Percentiles rank a stretch among this genome's conserved stretches.
These are phyloP conservation scores for Suillus subalutaceus DNA, from an alignment of 768 basidiomycete species.

Conservation along the genomic window DNA sequence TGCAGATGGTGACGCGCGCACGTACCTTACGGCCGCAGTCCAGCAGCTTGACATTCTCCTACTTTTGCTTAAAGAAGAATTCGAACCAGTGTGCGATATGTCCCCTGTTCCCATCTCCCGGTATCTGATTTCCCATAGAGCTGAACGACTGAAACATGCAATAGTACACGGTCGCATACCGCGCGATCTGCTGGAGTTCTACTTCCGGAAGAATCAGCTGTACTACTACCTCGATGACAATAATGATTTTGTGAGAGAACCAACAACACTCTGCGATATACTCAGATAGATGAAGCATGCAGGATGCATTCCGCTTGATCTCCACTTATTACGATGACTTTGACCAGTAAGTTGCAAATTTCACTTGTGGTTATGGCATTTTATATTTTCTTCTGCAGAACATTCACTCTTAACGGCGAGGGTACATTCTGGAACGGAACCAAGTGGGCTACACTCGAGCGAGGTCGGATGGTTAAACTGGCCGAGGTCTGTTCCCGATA, in stretches of 20 bases:
- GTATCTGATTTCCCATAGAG: background rate
- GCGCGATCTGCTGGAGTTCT: slow-evolving; percentile 15
- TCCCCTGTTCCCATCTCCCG: background rate
- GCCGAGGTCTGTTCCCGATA: background rate
- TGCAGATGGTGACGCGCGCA: background rate
- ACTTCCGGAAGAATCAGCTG: slow-evolving; percentile 9
- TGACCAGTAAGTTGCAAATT: background rate
- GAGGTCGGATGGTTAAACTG: background rate
- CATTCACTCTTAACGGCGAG: slow-evolving; percentile 2
- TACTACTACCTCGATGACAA: slow-evolving; percentile 10
- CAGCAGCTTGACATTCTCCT: slow-evolving; percentile 18
- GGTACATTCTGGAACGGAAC: background rate
- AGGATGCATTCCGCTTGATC: slow-evolving; percentile 2
- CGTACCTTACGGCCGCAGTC: slow-evolving; percentile 8
- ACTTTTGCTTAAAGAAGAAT: slow-evolving; percentile 18
- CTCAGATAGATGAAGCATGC: background rate
- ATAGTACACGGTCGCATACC: slow-evolving; percentile 20
- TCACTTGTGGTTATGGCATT: background rate
- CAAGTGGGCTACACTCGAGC: background rate
- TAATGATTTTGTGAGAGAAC: slow-evolving; percentile 5
- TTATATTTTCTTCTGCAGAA: background rate
- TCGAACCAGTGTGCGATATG: slow-evolving; percentile 17
- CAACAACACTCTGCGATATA: background rate
- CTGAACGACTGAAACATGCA: slow-evolving; percentile 2
- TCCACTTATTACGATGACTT: slow-evolving; percentile 5